A percentile compares a stretch with the other conserved stretches of the same genome.
These are phyloP conservation scores for Wolfiporia cocos DNA, from an alignment of 1,284 basidiomycete species.

Conservation along the genomic window DNA sequence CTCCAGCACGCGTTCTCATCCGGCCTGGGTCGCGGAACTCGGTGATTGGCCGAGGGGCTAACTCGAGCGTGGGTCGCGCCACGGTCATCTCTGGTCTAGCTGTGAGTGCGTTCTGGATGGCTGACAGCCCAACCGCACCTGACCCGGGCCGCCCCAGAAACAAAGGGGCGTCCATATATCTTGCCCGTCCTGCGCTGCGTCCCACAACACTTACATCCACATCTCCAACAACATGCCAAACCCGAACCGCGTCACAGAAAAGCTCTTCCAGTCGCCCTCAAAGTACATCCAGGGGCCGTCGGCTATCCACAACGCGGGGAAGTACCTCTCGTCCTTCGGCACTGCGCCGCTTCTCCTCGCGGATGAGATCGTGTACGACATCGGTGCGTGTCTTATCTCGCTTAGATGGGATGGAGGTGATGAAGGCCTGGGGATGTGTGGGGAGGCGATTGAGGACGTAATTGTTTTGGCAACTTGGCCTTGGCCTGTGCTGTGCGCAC, in stretches of 20 bases:
- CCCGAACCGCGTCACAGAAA: slow-evolving; percentile 26
- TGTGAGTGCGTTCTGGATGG: too few species aligned
- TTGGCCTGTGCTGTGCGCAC: too few species aligned
- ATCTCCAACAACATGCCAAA: slow-evolving; percentile 21
- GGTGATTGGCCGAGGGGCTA: background rate
- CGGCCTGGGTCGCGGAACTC: background rate
- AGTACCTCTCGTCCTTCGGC: slow-evolving; percentile 25
- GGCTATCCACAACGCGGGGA: slow-evolving; percentile 28
- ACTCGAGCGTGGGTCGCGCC: background rate
- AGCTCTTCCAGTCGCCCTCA: slow-evolving; percentile 30
- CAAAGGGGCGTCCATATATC: slow-evolving; percentile 2
- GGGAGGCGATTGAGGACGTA: too few species aligned
- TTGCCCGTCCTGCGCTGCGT: slow-evolving; percentile 5
- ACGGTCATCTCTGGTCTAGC: too few species aligned
- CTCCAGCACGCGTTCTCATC: slow-evolving; percentile 2
- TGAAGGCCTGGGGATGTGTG: too few species aligned
- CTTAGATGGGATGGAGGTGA: too few species aligned
- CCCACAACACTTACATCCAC: slow-evolving; percentile 2
- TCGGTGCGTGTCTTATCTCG: slow-evolving; percentile 23
- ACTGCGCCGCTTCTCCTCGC: slow-evolving; percentile 23
- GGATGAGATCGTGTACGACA: slow-evolving; percentile 26
- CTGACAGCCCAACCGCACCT: background rate
- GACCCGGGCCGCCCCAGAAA: slow-evolving; percentile 1
- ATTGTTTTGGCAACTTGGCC: too few species aligned
- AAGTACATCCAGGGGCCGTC: slow-evolving; percentile 32